Percentiles rank a stretch among this genome's conserved stretches.
phyloP scores from a whole-genome alignment of 495 filamentous ascomycete species.

The Hyphodiscus hymeniophilus region DNA sequence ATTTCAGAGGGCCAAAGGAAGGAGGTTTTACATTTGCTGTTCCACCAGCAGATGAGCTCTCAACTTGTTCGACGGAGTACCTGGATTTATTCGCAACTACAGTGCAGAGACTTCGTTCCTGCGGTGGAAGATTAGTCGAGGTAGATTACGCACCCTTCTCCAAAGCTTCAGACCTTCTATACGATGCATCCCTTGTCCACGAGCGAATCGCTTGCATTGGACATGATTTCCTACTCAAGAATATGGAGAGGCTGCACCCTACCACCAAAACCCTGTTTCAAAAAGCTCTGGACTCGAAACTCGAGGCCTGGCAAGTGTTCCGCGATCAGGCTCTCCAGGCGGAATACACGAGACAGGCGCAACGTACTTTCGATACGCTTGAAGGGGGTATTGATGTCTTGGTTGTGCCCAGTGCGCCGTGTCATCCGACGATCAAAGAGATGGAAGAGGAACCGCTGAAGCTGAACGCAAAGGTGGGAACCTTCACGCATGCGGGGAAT shows the following conservation, averaged over 20 bases:
- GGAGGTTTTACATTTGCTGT: slow-evolving; percentile 48
- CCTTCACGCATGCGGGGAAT: slow-evolving; percentile 57
- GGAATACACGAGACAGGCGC: slow-evolving; percentile 36
- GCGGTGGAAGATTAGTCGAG: slow-evolving; percentile 40
- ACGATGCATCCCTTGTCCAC: slow-evolving; percentile 48
- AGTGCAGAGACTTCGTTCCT: slow-evolving; percentile 34
- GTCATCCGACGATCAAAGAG: slow-evolving; percentile 48
- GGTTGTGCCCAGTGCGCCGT: slow-evolving; percentile 52
- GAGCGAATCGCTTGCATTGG: slow-evolving; percentile 38
- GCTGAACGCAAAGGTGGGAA: slow-evolving; percentile 47
- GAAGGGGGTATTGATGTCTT: slow-evolving; percentile 44
- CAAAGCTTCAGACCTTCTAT: slow-evolving; percentile 47
- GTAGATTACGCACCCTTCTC: slow-evolving; percentile 49
- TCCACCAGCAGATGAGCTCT: slow-evolving; percentile 38
- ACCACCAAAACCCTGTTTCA: slow-evolving; percentile 43
- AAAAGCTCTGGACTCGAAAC: slow-evolving; percentile 33
- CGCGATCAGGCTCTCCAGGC: slow-evolving; percentile 44
- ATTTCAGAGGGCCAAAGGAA: slow-evolving; percentile 30
- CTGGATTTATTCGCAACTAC: slow-evolving; percentile 37
- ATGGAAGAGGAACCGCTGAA: slow-evolving; percentile 46
- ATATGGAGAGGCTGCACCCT: slow-evolving; percentile 37
- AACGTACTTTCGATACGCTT: slow-evolving; percentile 35
- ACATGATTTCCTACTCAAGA: slow-evolving; percentile 12
- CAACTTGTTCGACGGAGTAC: slow-evolving; percentile 37
- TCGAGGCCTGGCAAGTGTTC: slow-evolving; percentile 46